phyloP scores from a whole-genome alignment of 2,329 filamentous ascomycete genomes.

The Phoma sp. region DNA sequence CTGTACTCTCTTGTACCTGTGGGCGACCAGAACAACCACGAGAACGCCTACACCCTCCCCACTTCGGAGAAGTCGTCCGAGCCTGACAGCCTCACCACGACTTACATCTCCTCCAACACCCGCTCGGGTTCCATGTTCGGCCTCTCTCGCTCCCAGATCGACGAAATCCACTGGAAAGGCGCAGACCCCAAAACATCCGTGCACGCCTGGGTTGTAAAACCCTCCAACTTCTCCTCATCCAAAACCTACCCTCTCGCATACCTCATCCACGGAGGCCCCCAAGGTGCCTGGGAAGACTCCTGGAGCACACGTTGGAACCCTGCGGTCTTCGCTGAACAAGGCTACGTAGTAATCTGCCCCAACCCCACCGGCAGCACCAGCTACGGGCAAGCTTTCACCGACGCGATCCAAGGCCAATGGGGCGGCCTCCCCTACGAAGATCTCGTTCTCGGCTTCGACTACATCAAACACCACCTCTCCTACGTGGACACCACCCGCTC shows the following conservation, averaged over 20 bases:
- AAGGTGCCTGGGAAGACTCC: slow-evolving; percentile 74
- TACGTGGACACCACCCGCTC: slow-evolving; percentile 73
- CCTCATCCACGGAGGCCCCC: slow-evolving; percentile 82
- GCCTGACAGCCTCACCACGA: slow-evolving; percentile 35
- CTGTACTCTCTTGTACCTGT: slow-evolving; percentile 65
- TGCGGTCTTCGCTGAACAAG: slow-evolving; percentile 84
- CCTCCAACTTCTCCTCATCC: slow-evolving; percentile 65
- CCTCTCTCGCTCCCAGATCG: slow-evolving; percentile 66
- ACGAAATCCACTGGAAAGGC: slow-evolving; percentile 73
- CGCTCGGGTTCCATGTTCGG: slow-evolving; percentile 71
- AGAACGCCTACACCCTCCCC: slow-evolving; percentile 26
- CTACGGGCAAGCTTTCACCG: slow-evolving; percentile 77
- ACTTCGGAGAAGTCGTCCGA: slow-evolving; percentile 29
- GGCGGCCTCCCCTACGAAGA: slow-evolving; percentile 85
- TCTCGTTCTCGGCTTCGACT: slow-evolving; percentile 77
- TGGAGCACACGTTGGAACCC: slow-evolving; percentile 89
- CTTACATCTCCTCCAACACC: slow-evolving; percentile 66
- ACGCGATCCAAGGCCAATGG: slow-evolving; percentile 82
- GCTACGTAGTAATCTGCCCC: slow-evolving; percentile 80
- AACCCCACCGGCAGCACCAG: slow-evolving; percentile 86
- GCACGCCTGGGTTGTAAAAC: slow-evolving; percentile 73
- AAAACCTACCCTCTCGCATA: slow-evolving; percentile 82
- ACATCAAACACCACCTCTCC: slow-evolving; percentile 68
- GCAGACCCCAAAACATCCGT: slow-evolving; percentile 65
- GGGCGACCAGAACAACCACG: slow-evolving; percentile 18